These are phyloP conservation scores for Plenodomus biglobosus DNA, from an alignment of 2,329 filamentous ascomycete genomes.

Conservation along the genomic window DNA sequence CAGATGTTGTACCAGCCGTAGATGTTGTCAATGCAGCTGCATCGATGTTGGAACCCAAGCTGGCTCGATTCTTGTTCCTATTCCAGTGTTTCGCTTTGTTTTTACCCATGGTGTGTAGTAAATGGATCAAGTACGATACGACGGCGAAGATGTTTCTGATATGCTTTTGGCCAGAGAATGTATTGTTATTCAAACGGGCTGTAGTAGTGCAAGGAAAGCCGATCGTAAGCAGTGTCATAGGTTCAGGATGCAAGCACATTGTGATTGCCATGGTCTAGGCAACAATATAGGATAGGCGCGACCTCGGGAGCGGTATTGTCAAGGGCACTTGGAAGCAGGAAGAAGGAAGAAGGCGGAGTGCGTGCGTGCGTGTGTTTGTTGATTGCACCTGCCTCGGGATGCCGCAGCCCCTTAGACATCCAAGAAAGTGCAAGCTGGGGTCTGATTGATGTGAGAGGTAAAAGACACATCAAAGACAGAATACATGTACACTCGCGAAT, in stretches of 20 bases:
- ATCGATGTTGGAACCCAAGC: background rate
- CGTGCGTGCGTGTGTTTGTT: background rate
- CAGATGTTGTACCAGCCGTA: background rate
- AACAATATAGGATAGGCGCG: constrained; percentile 1
- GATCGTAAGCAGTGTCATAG: background rate
- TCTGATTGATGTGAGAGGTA: background rate
- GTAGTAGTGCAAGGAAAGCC: constrained; percentile 7
- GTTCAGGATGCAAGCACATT: constrained; percentile 1
- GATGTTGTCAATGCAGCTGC: background rate
- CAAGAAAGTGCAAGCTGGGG: constrained; percentile 1
- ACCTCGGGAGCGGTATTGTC: no score
- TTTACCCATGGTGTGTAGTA: constrained; percentile 23
- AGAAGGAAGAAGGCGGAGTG: background rate
- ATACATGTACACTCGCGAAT: background rate
- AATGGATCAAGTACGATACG: constrained; percentile 27
- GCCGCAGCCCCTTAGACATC: constrained; percentile 3
- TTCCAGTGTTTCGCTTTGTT: constrained; percentile 8
- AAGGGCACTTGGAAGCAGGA: background rate
- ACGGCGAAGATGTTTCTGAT: constrained; percentile 23
- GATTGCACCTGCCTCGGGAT: constrained; percentile 3
- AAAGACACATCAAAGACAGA: background rate
- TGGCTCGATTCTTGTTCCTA: constrained; percentile 5
- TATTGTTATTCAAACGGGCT: constrained; percentile 13
- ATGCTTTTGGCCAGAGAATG: constrained; percentile 26
- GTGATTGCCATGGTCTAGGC: constrained; percentile 12